Conservation (phyloP, 306 rosid genomes). For the Castanea crenata region DNA sequence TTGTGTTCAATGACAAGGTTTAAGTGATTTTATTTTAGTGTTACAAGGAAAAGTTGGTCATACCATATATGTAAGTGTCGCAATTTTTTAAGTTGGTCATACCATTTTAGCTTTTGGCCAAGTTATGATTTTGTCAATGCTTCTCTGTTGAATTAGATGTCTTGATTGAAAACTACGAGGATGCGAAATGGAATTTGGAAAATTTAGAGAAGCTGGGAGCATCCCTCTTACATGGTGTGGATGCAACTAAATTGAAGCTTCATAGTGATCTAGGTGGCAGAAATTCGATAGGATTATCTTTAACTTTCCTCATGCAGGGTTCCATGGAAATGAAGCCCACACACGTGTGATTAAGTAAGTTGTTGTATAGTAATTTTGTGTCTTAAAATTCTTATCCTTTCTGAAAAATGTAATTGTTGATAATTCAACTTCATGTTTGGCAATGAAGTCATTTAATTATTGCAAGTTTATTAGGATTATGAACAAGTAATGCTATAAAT, state of each 20-base stretch:
- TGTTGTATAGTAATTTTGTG: constrained; percentile 1
- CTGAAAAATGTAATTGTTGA: not conserved
- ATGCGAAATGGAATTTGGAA: constrained; percentile 44
- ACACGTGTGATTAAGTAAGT: constrained; percentile 37
- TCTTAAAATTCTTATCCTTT: not conserved
- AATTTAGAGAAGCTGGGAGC: constrained; percentile 45
- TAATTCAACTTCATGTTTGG: not conserved
- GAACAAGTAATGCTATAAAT: not conserved
- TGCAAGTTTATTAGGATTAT: not conserved
- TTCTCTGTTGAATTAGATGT: constrained; percentile 29
- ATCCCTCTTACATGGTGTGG: constrained; percentile 38
- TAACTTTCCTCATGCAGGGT: constrained; percentile 30
- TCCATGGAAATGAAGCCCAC: constrained; percentile 25
- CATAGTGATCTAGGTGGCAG: constrained; percentile 32
- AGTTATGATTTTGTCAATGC: not conserved
- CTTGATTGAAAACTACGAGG: constrained; percentile 46
- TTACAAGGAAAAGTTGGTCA: not conserved
- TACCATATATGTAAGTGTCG: not conserved
- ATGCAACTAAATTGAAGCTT: constrained; percentile 54
- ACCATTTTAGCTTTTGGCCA: not conserved
- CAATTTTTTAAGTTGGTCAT: not conserved
- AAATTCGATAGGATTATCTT: constrained; percentile 54
- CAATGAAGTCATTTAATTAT: not conserved
- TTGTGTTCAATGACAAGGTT: not conserved
- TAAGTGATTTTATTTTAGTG: not conserved